Evolutionary conservation across 768 basidiomycete species (phyloP), one percentile per base, ranked within the genome.

Genomic region (Tylopilus cervinicoccineus): DNA sequence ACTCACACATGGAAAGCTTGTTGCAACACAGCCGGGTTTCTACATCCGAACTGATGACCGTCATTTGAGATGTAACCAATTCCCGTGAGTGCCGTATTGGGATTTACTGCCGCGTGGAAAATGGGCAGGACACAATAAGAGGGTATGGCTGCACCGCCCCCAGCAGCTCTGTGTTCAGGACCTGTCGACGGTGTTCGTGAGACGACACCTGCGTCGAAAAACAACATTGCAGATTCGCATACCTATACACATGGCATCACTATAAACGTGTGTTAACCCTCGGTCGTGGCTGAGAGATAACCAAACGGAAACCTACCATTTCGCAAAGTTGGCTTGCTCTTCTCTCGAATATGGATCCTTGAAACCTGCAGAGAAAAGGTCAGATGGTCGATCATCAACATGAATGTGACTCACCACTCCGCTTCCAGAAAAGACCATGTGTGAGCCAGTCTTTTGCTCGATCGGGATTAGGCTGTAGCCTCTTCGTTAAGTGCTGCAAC

Each of bases 321-420:
- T 76, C 0, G 67, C 64, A 56, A 82, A 84, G 39, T 74, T 72
- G 1, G 68, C 43, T 54, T 77, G 76, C 42, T 83, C 79, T 33
- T 81, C 79, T n/a, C 70, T 70, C 19, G 79, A 74, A 50, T 84
- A 83, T 0, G 81, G 81, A 57, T 84, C 81, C 69, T 75, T 80
- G 67, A 83, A 83, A 10, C 76, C 81, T 81, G 36, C 17, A 5
- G 29, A 27, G 4, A 4, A 5, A 19, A 12, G 22, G 33, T 2
- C 26, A 26, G 26, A 13, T n/a, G 5, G 3, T 11, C 14, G 5
- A 28, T 40, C 14, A 26, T 13, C 0, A 11, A 19, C 1, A 2
- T 14, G 26, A 43, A 11, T 0, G 2, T 14, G 1, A 41, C 63
- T 26, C 46, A 81, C 81, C 83, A 51, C 72, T 72, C n/a, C 82